phyloP scores from a whole-genome alignment of 1,284 basidiomycete species.

The Trichosporon sp. region DNA sequence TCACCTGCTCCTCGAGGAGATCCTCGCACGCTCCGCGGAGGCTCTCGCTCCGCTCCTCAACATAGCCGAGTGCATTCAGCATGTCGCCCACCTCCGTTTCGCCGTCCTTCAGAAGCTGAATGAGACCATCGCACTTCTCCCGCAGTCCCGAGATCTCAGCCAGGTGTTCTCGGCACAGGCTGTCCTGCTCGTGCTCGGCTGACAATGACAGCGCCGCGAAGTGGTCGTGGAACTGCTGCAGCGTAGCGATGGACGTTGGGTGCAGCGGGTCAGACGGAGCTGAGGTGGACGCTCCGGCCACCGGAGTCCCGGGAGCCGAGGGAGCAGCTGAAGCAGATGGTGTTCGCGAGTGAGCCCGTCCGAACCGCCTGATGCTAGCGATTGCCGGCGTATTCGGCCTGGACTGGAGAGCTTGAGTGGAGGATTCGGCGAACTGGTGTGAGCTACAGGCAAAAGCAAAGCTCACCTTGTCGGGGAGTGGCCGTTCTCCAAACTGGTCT shows the following conservation, averaged over 20 bases:
- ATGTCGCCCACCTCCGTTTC: conserved; percentile 71
- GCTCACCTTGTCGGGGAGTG: conserved; percentile 69
- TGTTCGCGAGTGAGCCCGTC: conserved; percentile 10
- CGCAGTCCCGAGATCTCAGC: conserved; percentile 67
- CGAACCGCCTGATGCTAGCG: conserved; percentile 10
- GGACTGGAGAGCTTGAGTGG: conserved; percentile 37
- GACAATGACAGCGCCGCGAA: conserved; percentile 78
- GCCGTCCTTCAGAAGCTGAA: conserved; percentile 65
- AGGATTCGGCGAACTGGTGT: conserved; percentile 26
- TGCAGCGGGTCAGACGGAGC: conserved; percentile 36
- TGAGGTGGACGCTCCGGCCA: neutral
- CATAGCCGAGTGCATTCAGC: conserved; percentile 73
- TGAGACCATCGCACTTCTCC: conserved; percentile 66
- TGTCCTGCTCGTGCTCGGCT: conserved; percentile 84
- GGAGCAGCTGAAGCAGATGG: conserved; percentile 16
- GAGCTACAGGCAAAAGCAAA: neutral
- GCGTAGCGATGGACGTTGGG: conserved; percentile 64
- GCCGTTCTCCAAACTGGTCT: conserved; percentile 58
- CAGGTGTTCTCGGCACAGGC: conserved; percentile 78
- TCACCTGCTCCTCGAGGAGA: conserved; percentile 75
- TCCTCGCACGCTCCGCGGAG: conserved; percentile 85
- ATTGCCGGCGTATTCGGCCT: conserved; percentile 27
- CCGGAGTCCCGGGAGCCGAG: conserved; percentile 17
- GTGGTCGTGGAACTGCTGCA: conserved; percentile 94
- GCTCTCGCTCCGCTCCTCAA: conserved; percentile 80